Evolutionary conservation across 768 basidiomycete species (phyloP).

Genomic region (Suillus lakei): DNA sequence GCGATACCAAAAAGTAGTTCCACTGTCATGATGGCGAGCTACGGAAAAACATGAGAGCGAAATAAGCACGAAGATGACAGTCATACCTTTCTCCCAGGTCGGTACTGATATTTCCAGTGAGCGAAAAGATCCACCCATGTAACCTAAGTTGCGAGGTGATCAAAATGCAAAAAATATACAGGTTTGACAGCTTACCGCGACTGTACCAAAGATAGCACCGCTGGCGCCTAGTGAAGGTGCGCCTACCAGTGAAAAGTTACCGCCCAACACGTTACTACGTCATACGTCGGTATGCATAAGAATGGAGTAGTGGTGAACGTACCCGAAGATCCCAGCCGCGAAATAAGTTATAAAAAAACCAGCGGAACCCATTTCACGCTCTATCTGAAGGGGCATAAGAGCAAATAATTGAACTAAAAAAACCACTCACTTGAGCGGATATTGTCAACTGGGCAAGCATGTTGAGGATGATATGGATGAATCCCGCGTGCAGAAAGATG

Average conservation of each 20-base stretch:
- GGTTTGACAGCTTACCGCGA: slow-evolving; percentile 56
- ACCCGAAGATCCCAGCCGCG: slow-evolving; percentile 93
- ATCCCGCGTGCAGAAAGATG: slow-evolving; percentile 94
- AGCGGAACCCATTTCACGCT: slow-evolving; percentile 88
- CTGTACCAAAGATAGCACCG: slow-evolving; percentile 89
- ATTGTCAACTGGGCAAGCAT: slow-evolving; percentile 84
- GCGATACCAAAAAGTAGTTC: slow-evolving; percentile 89
- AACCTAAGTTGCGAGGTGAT: slow-evolving; percentile 43
- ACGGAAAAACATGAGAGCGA: not conserved
- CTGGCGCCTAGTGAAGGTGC: slow-evolving; percentile 90
- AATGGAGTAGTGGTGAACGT: slow-evolving; percentile 20
- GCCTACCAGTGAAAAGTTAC: slow-evolving; percentile 91
- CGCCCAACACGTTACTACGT: slow-evolving; percentile 81
- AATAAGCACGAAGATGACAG: not conserved
- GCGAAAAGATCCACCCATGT: slow-evolving; percentile 90
- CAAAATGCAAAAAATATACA: not conserved
- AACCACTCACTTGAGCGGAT: slow-evolving; percentile 66
- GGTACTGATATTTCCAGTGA: slow-evolving; percentile 90
- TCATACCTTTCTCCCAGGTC: slow-evolving; percentile 76
- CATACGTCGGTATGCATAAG: slow-evolving; percentile 11
- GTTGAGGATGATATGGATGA: slow-evolving; percentile 90
- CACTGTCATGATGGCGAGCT: slow-evolving; percentile 85
- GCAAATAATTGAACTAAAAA: not conserved
- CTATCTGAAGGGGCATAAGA: slow-evolving; percentile 57
- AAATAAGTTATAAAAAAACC: slow-evolving; percentile 89